A percentile compares a stretch with the other conserved stretches of the same genome.
These are phyloP conservation scores for Ceratobasidium papillatum DNA, from an alignment of 1,284 basidiomycete species.

Conservation along the genomic window DNA sequence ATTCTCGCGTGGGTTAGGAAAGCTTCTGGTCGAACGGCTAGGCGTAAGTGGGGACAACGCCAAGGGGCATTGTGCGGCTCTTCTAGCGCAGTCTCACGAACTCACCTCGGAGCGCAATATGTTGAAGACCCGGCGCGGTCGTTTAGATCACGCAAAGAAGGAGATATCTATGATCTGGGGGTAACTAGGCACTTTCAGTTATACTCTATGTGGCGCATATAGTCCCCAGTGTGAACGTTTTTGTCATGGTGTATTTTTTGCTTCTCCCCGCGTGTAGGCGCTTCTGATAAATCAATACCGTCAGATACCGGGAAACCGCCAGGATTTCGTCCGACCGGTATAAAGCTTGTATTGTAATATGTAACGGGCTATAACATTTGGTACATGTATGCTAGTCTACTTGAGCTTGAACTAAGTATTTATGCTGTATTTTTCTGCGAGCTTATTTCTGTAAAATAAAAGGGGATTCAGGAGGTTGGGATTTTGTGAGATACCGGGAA, in stretches of 20 bases:
- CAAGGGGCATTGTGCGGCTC: conserved; percentile 25
- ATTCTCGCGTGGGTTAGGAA: conserved; percentile 17
- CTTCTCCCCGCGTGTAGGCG: background rate
- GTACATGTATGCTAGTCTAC: too few relatives aligned
- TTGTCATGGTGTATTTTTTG: background rate
- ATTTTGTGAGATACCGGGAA: too few relatives aligned
- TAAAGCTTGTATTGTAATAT: too few relatives aligned
- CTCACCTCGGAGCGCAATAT: conserved; percentile 28
- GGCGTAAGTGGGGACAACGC: conserved; percentile 31
- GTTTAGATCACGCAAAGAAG: conserved; percentile 15
- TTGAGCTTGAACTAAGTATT: too few relatives aligned
- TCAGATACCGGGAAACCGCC: too few relatives aligned
- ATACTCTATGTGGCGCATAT: background rate
- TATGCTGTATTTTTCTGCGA: too few relatives aligned
- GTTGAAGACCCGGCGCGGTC: conserved; percentile 30
- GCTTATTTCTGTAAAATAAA: too few relatives aligned
- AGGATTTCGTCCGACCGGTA: too few relatives aligned
- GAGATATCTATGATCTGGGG: conserved; percentile 36
- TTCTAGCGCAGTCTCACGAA: conserved; percentile 20
- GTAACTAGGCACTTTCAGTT: background rate
- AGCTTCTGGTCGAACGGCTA: conserved; percentile 20
- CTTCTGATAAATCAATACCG: too few relatives aligned
- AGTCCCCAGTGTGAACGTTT: background rate
- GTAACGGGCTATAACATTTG: too few relatives aligned
- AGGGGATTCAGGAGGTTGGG: too few relatives aligned